Evolutionary conservation across 768 basidiomycete species (phyloP).

Genomic region (Pisolithus albus): DNA sequence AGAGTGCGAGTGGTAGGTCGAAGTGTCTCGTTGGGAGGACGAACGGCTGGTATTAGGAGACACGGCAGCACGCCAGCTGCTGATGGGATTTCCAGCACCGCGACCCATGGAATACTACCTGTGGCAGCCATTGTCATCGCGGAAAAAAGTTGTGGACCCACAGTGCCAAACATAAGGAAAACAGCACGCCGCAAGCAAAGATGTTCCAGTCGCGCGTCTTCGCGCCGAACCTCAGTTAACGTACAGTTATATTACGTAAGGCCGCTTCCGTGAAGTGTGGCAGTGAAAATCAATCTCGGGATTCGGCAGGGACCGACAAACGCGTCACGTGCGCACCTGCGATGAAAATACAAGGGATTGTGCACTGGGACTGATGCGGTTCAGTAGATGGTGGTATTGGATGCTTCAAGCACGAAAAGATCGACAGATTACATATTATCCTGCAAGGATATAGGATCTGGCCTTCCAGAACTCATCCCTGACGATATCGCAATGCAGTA

Average conservation of each 20-base stretch:
- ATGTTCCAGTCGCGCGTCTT: constrained; percentile 3
- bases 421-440: constrained; percentile 14
- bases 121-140: constrained; percentile 16
- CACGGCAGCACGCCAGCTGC: constrained; percentile 9
- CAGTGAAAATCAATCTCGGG: not conserved
- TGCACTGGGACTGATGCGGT: not conserved
- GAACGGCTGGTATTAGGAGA: constrained; percentile 8
- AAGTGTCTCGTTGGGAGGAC: constrained; percentile 7
- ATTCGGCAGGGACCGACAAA: not conserved
- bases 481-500: constrained; percentile 82
- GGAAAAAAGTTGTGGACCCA: constrained; percentile 28
- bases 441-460: constrained; percentile 46
- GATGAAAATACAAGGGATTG: not conserved
- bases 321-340: not conserved
- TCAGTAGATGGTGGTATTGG: too few species aligned
- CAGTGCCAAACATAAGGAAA: constrained; percentile 28
- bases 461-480: constrained; percentile 72
- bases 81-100: constrained; percentile 9
- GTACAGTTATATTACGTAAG: too few species aligned
- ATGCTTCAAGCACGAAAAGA: too few species aligned
- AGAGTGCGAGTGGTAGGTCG: constrained; percentile 10
- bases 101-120: constrained; percentile 19
- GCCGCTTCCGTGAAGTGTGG: not conserved
- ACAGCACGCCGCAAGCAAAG: constrained; percentile 1
- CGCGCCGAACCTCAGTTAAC: not conserved